Base-by-base conservation (phyloP, 2,329 filamentous ascomycete genomes). In the Lasiodiplodia gonubiensis region DNA sequence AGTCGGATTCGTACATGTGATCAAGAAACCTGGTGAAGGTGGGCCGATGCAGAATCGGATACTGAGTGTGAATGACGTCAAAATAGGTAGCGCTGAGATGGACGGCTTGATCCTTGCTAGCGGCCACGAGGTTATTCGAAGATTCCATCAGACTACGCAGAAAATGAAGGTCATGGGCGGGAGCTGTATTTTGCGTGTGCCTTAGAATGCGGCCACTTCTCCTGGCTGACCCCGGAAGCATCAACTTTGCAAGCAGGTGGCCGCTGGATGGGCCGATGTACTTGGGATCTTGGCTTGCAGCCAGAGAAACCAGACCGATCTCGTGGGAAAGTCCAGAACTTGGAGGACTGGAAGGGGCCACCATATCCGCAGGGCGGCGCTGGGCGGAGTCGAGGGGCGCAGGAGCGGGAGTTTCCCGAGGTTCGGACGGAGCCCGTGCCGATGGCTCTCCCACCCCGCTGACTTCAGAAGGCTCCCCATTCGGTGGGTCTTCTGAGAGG, bases 221-320 rank as follows among this genome's bases (percentile, higher is more conserved):
- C 69, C 76, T 61, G 18, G 78, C 74, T 6, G 78, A 74, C 5
- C 76, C 79, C 27, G 80, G 75, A 16, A 86, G 77, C 70, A 86
- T 79, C 2, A 85, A 75, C 1, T 83, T 81, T 1, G 84, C 83
- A 14, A 86, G 78, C 49, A 85, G 85, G 67, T 85, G 85, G 1
- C 85, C 85, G 46, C 85, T 86, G 0, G 85, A 87, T 2, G 85
- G 85, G 0, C 85, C 85, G 16, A 87, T 83, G 59, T 87, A 87
- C 67, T 82, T 78, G 3, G 81, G 82, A 27, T 84, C 83, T 52
- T 79, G 77, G 30, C 81, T 83, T 3, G 78, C 78, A 1, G 82
- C 83, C 1, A 86, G 75, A 0, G 85, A 85, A 0, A 87, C 79
- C n/a, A 86, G 71, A 0, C 85, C 85, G 18, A 86, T 85, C 68